These are phyloP conservation scores for Cotoneaster glaucophyllus DNA, from an alignment of 306 rosid genomes.

Conservation along the genomic window DNA sequence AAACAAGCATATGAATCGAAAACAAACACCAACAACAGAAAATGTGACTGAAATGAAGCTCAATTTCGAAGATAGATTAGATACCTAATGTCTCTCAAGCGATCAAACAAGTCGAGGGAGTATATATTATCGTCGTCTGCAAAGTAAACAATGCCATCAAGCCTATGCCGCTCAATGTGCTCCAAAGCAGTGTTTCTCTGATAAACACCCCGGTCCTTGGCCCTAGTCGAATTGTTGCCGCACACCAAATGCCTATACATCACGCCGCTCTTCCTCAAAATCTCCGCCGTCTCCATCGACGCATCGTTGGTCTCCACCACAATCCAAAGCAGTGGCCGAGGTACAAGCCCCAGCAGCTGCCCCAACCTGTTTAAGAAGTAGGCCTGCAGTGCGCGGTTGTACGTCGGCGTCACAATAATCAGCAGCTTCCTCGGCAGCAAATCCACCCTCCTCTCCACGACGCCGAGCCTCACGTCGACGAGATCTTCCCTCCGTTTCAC, in stretches of 20 bases:
- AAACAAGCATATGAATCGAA: constrained; percentile 4
- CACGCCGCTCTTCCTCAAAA: constrained; percentile 87
- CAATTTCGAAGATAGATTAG: not conserved
- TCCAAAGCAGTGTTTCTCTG: constrained; percentile 94
- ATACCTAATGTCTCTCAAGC: constrained; percentile 73
- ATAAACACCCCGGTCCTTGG: constrained; percentile 89
- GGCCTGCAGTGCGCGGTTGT: constrained; percentile 60
- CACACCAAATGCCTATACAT: constrained; percentile 93
- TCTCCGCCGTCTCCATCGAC: constrained; percentile 82
- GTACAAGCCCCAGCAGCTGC: constrained; percentile 69
- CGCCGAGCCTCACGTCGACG: not conserved
- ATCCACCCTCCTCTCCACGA: not conserved
- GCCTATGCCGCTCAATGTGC: constrained; percentile 78
- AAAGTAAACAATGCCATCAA: constrained; percentile 89
- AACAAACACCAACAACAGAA: not conserved
- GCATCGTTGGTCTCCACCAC: constrained; percentile 82
- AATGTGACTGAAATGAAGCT: not conserved
- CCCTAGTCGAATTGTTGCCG: constrained; percentile 42
- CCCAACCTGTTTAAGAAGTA: constrained; percentile 73
- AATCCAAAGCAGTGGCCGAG: constrained; percentile 80
- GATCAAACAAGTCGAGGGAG: constrained; percentile 68
- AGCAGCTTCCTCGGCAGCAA: constrained; percentile 67
- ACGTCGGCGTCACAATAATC: constrained; percentile 84
- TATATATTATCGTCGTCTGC: constrained; percentile 90
- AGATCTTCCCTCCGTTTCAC: constrained; percentile 8